Evolutionary conservation across 306 rosid genomes (phyloP).

Genomic region (Rosa chinensis): DNA sequence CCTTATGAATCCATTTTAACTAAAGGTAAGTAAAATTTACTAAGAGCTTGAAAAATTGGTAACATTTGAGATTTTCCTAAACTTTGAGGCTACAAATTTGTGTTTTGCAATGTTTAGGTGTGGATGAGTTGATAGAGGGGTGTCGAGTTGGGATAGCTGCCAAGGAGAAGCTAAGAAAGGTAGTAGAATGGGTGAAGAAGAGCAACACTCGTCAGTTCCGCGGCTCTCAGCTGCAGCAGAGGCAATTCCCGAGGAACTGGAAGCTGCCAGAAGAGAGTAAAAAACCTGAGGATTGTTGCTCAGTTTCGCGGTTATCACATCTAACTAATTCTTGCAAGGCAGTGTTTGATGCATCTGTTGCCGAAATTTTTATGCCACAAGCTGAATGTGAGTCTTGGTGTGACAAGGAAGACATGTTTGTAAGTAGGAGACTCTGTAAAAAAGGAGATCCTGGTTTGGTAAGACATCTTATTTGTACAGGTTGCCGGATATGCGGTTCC

Average conservation of each 20-base stretch:
- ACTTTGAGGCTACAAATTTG: neutral
- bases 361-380: constrained; percentile 54
- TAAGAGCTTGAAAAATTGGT: neutral
- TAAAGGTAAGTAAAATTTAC: constrained; percentile 36
- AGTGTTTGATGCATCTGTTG: constrained; percentile 55
- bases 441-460: constrained; percentile 43
- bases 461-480: constrained; percentile 68
- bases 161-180: constrained; percentile 65
- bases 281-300: constrained; percentile 43
- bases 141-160: constrained; percentile 54
- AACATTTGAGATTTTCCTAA: neutral
- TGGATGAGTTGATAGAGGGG: constrained; percentile 52
- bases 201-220: neutral
- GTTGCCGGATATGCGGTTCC: constrained; percentile 78
- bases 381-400: constrained; percentile 25
- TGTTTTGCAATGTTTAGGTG: constrained; percentile 38
- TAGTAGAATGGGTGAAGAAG: constrained; percentile 66
- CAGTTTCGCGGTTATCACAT: constrained; percentile 47
- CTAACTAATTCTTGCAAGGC: constrained; percentile 51
- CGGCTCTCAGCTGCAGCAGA: constrained; percentile 23
- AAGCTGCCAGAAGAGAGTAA: constrained; percentile 47
- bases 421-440: constrained; percentile 51
- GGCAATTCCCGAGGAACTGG: constrained; percentile 56
- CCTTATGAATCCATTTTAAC: constrained; percentile 56
- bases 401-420: constrained; percentile 53